Evolutionary conservation across 1,139 yeast genomes (phyloP).

Genomic region (Pichia sp.): DNA sequence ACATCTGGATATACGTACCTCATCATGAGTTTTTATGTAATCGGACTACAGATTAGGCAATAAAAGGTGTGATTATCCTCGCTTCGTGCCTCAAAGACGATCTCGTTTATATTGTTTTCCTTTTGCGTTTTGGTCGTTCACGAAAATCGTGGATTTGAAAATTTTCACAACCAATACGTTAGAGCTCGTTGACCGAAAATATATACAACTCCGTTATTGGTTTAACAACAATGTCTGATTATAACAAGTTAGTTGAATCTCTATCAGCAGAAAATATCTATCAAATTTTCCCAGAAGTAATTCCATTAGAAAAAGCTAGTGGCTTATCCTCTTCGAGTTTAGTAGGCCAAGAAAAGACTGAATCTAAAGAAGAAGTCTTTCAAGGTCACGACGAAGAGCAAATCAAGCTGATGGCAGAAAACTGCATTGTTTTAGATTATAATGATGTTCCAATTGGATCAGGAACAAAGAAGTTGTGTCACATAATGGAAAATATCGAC

Average conservation of each 20-base stretch:
- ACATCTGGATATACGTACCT: no score
- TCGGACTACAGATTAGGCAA: no score
- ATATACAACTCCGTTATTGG: not conserved
- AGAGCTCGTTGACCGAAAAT: not conserved
- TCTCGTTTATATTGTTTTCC: no score
- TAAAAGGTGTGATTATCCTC: no score
- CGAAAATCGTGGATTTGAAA: no score
- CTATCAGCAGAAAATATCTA: slow-evolving; percentile 40
- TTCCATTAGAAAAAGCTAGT: slow-evolving; percentile 40
- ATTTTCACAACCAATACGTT: no score
- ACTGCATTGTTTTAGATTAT: slow-evolving; percentile 88
- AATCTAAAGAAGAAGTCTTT: slow-evolving; percentile 34
- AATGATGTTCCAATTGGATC: slow-evolving; percentile 85
- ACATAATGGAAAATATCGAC: slow-evolving; percentile 79
- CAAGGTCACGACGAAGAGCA: slow-evolving; percentile 92
- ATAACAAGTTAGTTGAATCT: slow-evolving; percentile 45
- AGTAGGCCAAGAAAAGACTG: slow-evolving; percentile 15
- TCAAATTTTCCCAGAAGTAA: slow-evolving; percentile 54
- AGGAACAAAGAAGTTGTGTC: slow-evolving; percentile 90
- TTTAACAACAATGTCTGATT: slow-evolving; percentile 18
- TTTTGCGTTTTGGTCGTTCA: no score
- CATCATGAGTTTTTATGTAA: no score
- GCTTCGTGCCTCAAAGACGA: no score
- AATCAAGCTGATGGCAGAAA: slow-evolving; percentile 90
- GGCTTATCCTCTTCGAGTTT: slow-evolving; percentile 32